A percentile compares a stretch with the other conserved stretches of the same genome.
phyloP scores from a whole-genome alignment of 768 basidiomycete genomes.

The Suillus subaureus region DNA sequence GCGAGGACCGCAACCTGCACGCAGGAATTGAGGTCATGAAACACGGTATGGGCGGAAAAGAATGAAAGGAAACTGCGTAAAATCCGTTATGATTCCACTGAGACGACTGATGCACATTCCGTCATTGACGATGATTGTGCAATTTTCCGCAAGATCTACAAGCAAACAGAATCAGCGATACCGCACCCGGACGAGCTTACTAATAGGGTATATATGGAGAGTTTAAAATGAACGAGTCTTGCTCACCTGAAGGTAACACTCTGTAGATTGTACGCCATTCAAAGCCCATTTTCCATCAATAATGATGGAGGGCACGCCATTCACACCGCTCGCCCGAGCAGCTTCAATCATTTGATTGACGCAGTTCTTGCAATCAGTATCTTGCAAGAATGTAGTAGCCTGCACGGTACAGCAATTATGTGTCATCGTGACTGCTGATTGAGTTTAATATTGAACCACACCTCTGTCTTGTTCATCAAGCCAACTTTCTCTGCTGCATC shows the following conservation, averaged over 20 bases:
- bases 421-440: not conserved
- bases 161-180: not conserved
- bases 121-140: constrained; percentile 21
- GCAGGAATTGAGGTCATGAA: not conserved
- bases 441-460: constrained; percentile 17
- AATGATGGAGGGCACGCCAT: constrained; percentile 55
- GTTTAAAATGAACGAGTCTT: not conserved
- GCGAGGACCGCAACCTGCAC: not conserved
- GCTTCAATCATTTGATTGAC: constrained; percentile 42
- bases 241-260: constrained; percentile 41
- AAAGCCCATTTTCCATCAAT: constrained; percentile 48
- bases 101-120: not conserved
- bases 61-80: not conserved
- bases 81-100: not conserved
- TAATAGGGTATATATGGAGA: not conserved
- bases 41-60: not conserved
- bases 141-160: constrained; percentile 35
- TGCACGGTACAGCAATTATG: constrained; percentile 14
- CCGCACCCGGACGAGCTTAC: not conserved
- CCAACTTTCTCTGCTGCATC: constrained; percentile 39
- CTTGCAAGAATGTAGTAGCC: constrained; percentile 44
- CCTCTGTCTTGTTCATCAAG: constrained; percentile 42
- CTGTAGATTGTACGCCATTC: constrained; percentile 45
- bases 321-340: constrained; percentile 46
- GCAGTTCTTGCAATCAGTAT: constrained; percentile 41